Evolutionary conservation across 352 stramenopile species (phyloP), one percentile per base, ranked within the genome.

Genomic region (Pythium pyrilobum): DNA sequence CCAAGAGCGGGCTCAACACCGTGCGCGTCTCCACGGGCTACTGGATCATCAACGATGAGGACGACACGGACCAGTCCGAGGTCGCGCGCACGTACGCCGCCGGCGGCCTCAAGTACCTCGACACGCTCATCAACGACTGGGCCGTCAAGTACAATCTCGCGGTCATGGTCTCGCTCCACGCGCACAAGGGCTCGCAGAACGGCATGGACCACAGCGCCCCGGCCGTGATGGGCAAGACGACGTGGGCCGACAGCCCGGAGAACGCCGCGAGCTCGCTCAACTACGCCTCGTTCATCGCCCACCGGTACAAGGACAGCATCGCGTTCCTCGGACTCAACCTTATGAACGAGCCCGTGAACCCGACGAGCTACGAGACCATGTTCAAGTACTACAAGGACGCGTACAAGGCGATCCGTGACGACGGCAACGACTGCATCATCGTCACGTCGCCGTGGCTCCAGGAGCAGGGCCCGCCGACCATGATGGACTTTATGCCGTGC

Each of bases 101-200:
- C 0, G 57, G 57, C 7, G 74, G 58, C 9, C 60, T 85, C 7
- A 69, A 72, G 40, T 87, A 84, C 69, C 65, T 96, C 67, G 89
- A 85, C 55, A 44, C 69, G 62, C 64, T 96, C 40, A 74, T 96
- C 48, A 76, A 92, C 25, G 57, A 79, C 24, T 95, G 82, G 84
- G 78, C 67, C 46, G 64, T 72, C 20, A 70, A 85, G 46, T 65
- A 81, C 54, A 70, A 78, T 12, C 42, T 96, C 9, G 56, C 85
- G 15, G 80, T 96, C 16, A 77, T 89, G 50, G 42, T 87, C 32
- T 79, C 87, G 60, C 73, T 96, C 40, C 84, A 95, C 57, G 84
- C 67, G 6, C 71, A 77, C 24, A 73, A 80, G 28, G 83, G 84
- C 5, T 85, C 67, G 9, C 79, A 95, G 55, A 92, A 90, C 58